phyloP scores from a whole-genome alignment of 352 stramenopile species.

The Pythium vanterpoolii region DNA sequence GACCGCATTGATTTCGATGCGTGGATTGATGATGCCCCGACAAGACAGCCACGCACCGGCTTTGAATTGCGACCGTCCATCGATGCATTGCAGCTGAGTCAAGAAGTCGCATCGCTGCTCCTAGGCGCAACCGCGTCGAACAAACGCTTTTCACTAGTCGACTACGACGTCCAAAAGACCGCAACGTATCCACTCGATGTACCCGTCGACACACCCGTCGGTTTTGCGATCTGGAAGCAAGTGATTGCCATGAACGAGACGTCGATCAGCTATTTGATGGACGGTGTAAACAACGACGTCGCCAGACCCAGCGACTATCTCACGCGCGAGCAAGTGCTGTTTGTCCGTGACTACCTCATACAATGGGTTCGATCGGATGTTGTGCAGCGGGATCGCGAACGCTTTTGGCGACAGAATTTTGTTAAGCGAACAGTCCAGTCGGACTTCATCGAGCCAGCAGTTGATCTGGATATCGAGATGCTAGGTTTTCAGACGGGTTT shows the following conservation, averaged over 20 bases:
- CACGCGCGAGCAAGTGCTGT: constrained; percentile 52
- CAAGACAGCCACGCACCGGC: constrained; percentile 35
- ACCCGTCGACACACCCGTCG: constrained; percentile 35
- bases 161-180: constrained; percentile 38
- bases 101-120: constrained; percentile 50
- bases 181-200: constrained; percentile 26
- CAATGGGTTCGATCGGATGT: constrained; percentile 42
- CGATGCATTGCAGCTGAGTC: constrained; percentile 40
- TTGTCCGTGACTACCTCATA: constrained; percentile 57
- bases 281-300: constrained; percentile 66
- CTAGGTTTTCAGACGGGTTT: constrained; percentile 51
- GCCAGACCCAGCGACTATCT: constrained; percentile 42
- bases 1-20: constrained; percentile 49
- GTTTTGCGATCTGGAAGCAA: constrained; percentile 78
- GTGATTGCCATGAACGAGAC: constrained; percentile 62
- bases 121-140: constrained; percentile 53
- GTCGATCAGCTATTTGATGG: constrained; percentile 48
- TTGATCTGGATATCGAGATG: constrained; percentile 59
- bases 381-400: constrained; percentile 48
- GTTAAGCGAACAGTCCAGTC: constrained; percentile 36
- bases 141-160: constrained; percentile 61
- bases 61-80: constrained; percentile 57
- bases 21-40: constrained; percentile 63
- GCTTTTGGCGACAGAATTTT: constrained; percentile 58
- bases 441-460: constrained; percentile 42